A percentile compares a stretch with the other conserved stretches of the same genome.
These are phyloP conservation scores for Ceratobasidium theobromae DNA, from an alignment of 1,284 basidiomycete species.

Conservation along the genomic window DNA sequence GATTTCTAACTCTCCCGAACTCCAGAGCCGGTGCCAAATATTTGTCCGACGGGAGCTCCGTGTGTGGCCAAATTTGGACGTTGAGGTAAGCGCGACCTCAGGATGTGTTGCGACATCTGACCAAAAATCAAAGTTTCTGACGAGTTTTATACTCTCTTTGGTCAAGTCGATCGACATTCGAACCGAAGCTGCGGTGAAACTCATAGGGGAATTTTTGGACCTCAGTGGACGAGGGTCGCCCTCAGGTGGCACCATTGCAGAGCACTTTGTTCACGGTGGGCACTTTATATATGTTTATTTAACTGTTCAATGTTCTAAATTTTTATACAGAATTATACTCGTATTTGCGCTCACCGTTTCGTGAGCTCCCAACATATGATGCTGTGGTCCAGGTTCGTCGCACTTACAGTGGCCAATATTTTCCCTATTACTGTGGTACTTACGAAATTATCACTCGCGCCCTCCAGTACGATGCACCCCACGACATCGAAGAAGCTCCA, in stretches of 20 bases:
- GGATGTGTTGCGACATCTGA: background rate
- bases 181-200: conserved; percentile 77
- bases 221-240: conserved; percentile 52
- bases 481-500: background rate
- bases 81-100: conserved; percentile 60
- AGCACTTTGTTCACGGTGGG: conserved; percentile 87
- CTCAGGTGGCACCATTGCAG: conserved; percentile 62
- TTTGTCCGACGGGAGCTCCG: conserved; percentile 83
- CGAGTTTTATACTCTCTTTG: conserved; percentile 75
- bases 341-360: conserved; percentile 81
- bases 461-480: conserved; percentile 19
- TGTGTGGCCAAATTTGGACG: conserved; percentile 79
- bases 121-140: conserved; percentile 41
- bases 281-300: conserved; percentile 33
- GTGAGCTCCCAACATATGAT: conserved; percentile 78
- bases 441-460: too few relatives aligned
- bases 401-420: too few relatives aligned
- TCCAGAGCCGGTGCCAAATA: conserved; percentile 68
- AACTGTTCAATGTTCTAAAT: conserved; percentile 11
- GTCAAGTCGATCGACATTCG: conserved; percentile 88
- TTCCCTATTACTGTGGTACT: too few relatives aligned
- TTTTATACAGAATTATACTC: conserved; percentile 69
- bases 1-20: conserved; percentile 70
- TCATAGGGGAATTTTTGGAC: conserved; percentile 83
- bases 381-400: conserved; percentile 71